phyloP scores from a whole-genome alignment of 1,139 yeast genomes.

The Protomyces arabidopsidicola region DNA sequence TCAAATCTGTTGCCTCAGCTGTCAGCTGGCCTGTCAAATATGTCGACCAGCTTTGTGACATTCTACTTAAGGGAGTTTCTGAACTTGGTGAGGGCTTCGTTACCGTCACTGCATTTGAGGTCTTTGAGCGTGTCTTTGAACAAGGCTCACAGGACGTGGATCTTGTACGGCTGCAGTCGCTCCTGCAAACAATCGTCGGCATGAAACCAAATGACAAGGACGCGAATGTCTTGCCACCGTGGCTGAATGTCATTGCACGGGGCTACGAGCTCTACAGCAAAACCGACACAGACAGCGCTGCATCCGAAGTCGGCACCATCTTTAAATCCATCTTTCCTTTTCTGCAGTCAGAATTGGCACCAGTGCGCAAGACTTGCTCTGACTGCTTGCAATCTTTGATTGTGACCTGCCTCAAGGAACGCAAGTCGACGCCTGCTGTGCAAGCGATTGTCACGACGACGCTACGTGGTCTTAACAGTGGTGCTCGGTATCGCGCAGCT shows the following conservation, averaged over 20 bases:
- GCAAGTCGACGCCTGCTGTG: slow-evolving; percentile 50
- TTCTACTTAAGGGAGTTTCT: slow-evolving; percentile 62
- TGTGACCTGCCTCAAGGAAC: slow-evolving; percentile 60
- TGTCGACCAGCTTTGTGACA: slow-evolving; percentile 70
- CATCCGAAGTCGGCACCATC: slow-evolving; percentile 6
- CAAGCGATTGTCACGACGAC: slow-evolving; percentile 40
- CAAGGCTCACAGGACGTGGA: slow-evolving; percentile 58
- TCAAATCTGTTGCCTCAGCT: slow-evolving; percentile 56
- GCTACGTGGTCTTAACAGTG: slow-evolving; percentile 24
- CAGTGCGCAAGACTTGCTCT: slow-evolving; percentile 70
- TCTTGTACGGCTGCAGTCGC: slow-evolving; percentile 51
- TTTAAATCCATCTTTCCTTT: slow-evolving; percentile 22
- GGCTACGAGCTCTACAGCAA: slow-evolving; percentile 67
- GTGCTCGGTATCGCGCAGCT: slow-evolving; percentile 58
- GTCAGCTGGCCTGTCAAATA: slow-evolving; percentile 76
- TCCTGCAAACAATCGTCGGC: slow-evolving; percentile 62
- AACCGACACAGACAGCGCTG: slow-evolving; percentile 55
- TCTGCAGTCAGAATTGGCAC: slow-evolving; percentile 61
- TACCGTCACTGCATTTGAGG: slow-evolving; percentile 74
- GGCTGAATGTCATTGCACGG: slow-evolving; percentile 92
- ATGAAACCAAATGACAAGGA: slow-evolving; percentile 79
- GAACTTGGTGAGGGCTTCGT: slow-evolving; percentile 79
- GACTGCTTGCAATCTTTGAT: slow-evolving; percentile 80
- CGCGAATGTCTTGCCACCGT: slow-evolving; percentile 79
- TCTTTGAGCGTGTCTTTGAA: slow-evolving; percentile 82